Percentiles rank a stretch among this genome's conserved stretches.
phyloP scores from a whole-genome alignment of 768 basidiomycete species.

The Porpolomopsis calyptriformis region DNA sequence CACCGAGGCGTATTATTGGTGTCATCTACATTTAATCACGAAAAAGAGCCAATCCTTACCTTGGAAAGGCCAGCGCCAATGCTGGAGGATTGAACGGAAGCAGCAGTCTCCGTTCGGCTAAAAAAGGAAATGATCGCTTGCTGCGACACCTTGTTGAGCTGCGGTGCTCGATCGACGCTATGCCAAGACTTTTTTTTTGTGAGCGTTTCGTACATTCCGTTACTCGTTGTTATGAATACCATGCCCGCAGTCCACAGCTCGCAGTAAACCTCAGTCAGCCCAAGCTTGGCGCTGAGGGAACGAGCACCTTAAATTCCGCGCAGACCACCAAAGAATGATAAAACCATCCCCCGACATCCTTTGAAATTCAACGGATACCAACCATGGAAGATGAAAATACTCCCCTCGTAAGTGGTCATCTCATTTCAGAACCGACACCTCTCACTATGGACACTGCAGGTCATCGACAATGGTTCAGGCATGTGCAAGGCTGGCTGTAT shows the following conservation, averaged over 20 bases:
- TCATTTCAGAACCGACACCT: neutral
- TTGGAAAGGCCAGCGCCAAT: too few species aligned
- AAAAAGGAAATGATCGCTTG: too few species aligned
- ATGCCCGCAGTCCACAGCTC: neutral
- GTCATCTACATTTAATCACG: too few species aligned
- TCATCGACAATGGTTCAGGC: slow-evolving; percentile 92
- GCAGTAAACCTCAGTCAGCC: neutral
- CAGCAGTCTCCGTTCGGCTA: too few species aligned
- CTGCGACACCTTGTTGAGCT: too few species aligned
- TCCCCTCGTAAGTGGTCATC: slow-evolving; percentile 32
- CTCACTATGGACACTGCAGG: slow-evolving; percentile 29
- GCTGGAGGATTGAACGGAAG: too few species aligned
- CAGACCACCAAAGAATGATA: neutral
- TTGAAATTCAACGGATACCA: slow-evolving; percentile 7
- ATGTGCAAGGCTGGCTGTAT: slow-evolving; percentile 99
- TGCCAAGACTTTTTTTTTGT: too few species aligned
- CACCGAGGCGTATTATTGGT: too few species aligned
- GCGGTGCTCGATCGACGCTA: too few species aligned
- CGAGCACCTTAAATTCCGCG: neutral
- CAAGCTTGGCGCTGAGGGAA: neutral
- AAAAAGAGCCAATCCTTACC: too few species aligned
- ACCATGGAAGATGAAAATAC: slow-evolving; percentile 60
- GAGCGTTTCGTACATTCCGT: too few species aligned
- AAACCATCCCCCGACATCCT: neutral
- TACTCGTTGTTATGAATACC: too few species aligned